These are phyloP conservation scores for Cadophora sp. DNA, from an alignment of 2,329 filamentous ascomycete genomes.

Conservation along the genomic window DNA sequence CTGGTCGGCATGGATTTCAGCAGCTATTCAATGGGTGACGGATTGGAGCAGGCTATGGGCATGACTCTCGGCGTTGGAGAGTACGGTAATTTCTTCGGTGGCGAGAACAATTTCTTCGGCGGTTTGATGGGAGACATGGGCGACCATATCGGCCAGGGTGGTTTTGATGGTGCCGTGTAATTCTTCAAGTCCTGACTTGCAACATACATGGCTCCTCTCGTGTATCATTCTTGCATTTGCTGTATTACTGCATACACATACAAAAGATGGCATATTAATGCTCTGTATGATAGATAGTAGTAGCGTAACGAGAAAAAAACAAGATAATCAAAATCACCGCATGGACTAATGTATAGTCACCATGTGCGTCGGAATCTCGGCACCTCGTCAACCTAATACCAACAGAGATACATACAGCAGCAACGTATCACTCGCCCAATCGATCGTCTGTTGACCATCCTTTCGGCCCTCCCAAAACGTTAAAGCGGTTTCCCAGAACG, in stretches of 20 bases:
- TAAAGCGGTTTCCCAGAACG: background rate
- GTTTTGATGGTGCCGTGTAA: slow-evolving; percentile 31
- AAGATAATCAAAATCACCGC: background rate
- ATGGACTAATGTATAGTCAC: background rate
- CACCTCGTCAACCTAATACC: background rate
- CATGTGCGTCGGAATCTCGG: background rate
- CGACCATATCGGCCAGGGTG: slow-evolving; percentile 28
- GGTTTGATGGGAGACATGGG: slow-evolving; percentile 34
- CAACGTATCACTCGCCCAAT: background rate
- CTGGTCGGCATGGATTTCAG: slow-evolving; percentile 40
- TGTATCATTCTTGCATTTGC: slow-evolving; percentile 1
- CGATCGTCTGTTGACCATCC: too few species aligned
- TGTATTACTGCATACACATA: slow-evolving; percentile 3
- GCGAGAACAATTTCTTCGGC: slow-evolving; percentile 42
- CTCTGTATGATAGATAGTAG: slow-evolving; percentile 1
- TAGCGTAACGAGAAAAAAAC: background rate
- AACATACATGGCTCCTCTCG: background rate
- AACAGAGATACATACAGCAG: background rate
- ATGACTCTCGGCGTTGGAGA: slow-evolving; percentile 43
- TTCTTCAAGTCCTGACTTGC: background rate
- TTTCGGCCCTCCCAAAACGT: too few species aligned
- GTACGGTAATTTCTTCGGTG: slow-evolving; percentile 40
- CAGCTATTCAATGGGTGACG: slow-evolving; percentile 41
- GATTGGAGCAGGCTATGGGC: slow-evolving; percentile 44
- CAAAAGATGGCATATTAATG: too few species aligned